These are phyloP conservation scores for Fonsecaea multimorphosa DNA, from an alignment of 2,329 filamentous ascomycete species.

Conservation along the genomic window DNA sequence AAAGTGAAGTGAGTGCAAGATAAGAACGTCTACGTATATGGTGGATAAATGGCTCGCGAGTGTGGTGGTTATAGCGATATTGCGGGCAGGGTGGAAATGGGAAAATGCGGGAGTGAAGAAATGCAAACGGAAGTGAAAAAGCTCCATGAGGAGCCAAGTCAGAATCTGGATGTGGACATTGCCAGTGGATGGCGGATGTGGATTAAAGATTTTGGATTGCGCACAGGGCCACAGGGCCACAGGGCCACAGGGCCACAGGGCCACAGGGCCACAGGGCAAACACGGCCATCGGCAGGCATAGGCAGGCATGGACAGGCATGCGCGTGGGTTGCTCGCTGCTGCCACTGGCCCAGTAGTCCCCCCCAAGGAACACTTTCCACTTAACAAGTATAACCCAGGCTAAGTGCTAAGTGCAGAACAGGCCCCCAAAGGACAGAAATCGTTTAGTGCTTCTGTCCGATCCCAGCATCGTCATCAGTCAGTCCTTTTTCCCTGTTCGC, in stretches of 20 bases:
- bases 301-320: too few relatives aligned
- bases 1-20: slow-evolving; percentile 9
- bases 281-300: too few relatives aligned
- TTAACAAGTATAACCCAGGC: neutral
- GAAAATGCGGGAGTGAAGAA: slow-evolving; percentile 23
- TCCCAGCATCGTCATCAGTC: slow-evolving; percentile 17
- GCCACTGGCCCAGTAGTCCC: neutral
- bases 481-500: slow-evolving; percentile 6
- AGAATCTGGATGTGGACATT: slow-evolving; percentile 24
- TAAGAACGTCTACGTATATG: slow-evolving; percentile 10
- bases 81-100: neutral
- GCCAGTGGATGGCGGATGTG: slow-evolving; percentile 8
- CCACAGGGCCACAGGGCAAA: too few relatives aligned
- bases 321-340: slow-evolving; percentile 12
- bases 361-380: too few relatives aligned
- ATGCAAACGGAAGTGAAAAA: slow-evolving; percentile 20
- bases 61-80: slow-evolving; percentile 17
- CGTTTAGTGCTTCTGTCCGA: slow-evolving; percentile 1
- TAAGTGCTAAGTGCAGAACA: too few relatives aligned
- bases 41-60: slow-evolving; percentile 16
- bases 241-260: too few relatives aligned
- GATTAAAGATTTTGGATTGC: neutral
- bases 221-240: too few relatives aligned
- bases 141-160: slow-evolving; percentile 21
- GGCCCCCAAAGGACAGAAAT: slow-evolving; percentile 6